Evolutionary conservation across 306 rosid genomes (phyloP).

Genomic region (Potentilla sterilis): DNA sequence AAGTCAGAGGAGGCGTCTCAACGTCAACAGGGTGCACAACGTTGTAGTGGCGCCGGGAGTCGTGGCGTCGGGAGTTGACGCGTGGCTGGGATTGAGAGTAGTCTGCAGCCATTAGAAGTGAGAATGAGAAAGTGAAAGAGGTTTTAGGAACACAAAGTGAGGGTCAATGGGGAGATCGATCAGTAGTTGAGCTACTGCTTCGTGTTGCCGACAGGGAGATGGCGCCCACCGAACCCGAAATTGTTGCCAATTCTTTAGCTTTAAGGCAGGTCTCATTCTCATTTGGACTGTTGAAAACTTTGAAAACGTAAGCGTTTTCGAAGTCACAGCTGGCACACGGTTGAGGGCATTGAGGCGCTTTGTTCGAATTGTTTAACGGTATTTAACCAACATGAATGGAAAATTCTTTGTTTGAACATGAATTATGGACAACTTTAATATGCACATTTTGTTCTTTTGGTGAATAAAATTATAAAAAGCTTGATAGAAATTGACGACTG

Average conservation of each 20-base stretch:
- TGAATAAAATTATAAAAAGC: too few species aligned
- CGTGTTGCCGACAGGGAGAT: not conserved
- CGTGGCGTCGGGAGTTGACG: slow-evolving; percentile 22
- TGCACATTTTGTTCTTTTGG: too few species aligned
- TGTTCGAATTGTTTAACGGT: not conserved
- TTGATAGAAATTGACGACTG: too few species aligned
- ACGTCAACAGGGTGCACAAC: slow-evolving; percentile 57
- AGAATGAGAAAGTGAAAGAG: not conserved
- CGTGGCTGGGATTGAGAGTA: slow-evolving; percentile 10
- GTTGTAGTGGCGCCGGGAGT: slow-evolving; percentile 39
- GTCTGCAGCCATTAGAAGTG: slow-evolving; percentile 40
- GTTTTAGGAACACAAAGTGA: not conserved
- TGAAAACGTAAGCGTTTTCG: not conserved
- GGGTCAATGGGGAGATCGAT: not conserved
- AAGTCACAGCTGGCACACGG: not conserved
- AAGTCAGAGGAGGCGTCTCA: slow-evolving; percentile 31
- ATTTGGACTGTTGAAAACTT: not conserved
- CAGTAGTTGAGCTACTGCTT: not conserved
- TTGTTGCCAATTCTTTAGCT: not conserved
- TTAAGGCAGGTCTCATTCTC: not conserved
- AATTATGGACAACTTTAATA: too few species aligned
- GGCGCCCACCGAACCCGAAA: not conserved
- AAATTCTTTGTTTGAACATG: too few species aligned
- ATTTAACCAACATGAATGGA: too few species aligned
- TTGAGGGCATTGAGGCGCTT: not conserved